Percentiles rank a stretch among this genome's conserved stretches.
Conservation (phyloP, 345 rosid genomes). For the Geranium brycei region DNA sequence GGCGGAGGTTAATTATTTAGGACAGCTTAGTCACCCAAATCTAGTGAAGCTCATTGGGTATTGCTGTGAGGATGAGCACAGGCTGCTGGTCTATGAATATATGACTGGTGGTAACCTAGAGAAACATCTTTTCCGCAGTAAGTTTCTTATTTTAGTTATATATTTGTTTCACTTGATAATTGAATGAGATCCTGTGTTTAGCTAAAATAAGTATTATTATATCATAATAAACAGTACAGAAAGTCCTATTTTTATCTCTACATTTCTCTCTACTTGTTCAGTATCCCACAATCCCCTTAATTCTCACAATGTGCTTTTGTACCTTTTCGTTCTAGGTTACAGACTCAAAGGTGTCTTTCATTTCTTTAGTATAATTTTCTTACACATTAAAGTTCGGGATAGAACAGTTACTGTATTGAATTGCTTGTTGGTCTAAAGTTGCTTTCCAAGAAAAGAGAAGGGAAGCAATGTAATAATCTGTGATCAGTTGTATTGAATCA, state of each 20-base stretch:
- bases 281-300: too few species aligned
- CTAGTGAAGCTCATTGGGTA: constrained; percentile 96
- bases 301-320: too few species aligned
- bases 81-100: constrained; percentile 82
- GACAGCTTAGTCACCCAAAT: constrained; percentile 84
- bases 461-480: background rate
- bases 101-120: constrained; percentile 91
- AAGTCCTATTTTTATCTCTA: too few species aligned
- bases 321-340: too few species aligned
- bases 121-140: constrained; percentile 93
- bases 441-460: background rate
- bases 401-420: background rate
- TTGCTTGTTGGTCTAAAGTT: background rate
- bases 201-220: too few species aligned
- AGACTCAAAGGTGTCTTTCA: background rate
- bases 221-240: too few species aligned
- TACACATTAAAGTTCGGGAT: too few species aligned
- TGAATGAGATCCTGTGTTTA: too few species aligned
- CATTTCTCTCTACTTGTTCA: too few species aligned
- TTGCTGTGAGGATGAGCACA: constrained; percentile 94
- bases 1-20: constrained; percentile 94
- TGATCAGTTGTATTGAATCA: background rate
- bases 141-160: constrained; percentile 16
- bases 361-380: background rate
- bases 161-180: background rate